These are phyloP conservation scores for Flaveria bidentis DNA, from an alignment of 129 eudicot species.

Conservation along the genomic window DNA sequence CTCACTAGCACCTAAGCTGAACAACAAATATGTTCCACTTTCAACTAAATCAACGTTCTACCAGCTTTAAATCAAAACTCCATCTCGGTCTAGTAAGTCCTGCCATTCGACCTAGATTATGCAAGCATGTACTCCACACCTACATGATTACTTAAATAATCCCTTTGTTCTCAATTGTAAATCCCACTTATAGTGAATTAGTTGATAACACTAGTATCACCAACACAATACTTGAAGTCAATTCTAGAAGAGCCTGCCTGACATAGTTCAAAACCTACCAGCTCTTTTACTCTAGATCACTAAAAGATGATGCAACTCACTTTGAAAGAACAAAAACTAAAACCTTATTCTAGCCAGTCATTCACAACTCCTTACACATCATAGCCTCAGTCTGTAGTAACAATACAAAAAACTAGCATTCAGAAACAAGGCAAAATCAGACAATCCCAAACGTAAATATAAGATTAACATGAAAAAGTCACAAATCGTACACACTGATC, in stretches of 20 bases:
- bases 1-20: background rate
- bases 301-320: background rate
- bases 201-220: background rate
- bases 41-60: background rate
- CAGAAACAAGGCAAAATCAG: conserved; percentile 13
- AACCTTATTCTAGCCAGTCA: too few relatives aligned
- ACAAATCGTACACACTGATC: background rate
- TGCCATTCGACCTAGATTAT: background rate
- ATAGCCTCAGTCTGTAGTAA: too few relatives aligned
- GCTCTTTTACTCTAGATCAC: background rate
- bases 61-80: background rate
- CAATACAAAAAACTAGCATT: background rate
- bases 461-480: background rate
- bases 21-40: background rate
- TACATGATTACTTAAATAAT: background rate
- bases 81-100: background rate
- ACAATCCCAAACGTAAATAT: conserved; percentile 1
- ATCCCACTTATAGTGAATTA: too few relatives aligned
- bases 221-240: too few relatives aligned
- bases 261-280: too few relatives aligned
- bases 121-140: background rate
- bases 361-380: too few relatives aligned
- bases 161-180: too few relatives aligned
- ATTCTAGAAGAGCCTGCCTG: too few relatives aligned
- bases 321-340: background rate